A percentile compares a stretch with the other conserved stretches of the same genome.
Conservation (phyloP, 139 green algal genomes). For the Chloropicon primus region DNA sequence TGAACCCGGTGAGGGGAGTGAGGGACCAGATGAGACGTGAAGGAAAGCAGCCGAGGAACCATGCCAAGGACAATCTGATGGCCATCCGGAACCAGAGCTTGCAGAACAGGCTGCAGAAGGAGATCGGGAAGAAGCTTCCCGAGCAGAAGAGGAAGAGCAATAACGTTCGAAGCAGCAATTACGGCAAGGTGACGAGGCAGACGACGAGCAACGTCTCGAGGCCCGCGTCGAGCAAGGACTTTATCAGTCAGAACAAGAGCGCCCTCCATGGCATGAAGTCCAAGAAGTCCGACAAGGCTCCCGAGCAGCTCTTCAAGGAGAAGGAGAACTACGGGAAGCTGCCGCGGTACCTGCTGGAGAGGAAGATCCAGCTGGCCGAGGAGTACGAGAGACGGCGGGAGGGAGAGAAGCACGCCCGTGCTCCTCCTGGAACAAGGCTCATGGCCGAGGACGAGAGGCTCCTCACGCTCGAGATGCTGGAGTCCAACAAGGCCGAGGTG, state of each 20-base stretch:
- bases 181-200: no score
- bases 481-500: neutral
- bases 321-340: constrained; percentile 1
- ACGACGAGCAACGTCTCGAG: no score
- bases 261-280: neutral
- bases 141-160: neutral
- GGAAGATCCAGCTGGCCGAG: constrained; percentile 9
- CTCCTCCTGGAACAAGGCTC: constrained; percentile 6
- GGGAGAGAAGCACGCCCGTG: neutral
- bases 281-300: neutral
- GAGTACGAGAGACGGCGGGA: neutral
- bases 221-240: neutral
- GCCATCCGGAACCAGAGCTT: neutral
- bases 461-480: constrained; percentile 5
- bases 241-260: neutral
- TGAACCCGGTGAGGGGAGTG: neutral
- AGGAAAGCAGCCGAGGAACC: neutral
- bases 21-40: neutral
- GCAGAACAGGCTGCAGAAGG: neutral
- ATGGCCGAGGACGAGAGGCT: constrained; percentile 13
- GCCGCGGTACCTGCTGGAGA: constrained; percentile 3
- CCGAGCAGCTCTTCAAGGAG: neutral
- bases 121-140: neutral
- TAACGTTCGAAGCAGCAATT: neutral
- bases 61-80: neutral